Percentiles rank a stretch among this genome's conserved stretches.
Conservation (phyloP, 345 rosid species). For the Gossypium arboreum region DNA sequence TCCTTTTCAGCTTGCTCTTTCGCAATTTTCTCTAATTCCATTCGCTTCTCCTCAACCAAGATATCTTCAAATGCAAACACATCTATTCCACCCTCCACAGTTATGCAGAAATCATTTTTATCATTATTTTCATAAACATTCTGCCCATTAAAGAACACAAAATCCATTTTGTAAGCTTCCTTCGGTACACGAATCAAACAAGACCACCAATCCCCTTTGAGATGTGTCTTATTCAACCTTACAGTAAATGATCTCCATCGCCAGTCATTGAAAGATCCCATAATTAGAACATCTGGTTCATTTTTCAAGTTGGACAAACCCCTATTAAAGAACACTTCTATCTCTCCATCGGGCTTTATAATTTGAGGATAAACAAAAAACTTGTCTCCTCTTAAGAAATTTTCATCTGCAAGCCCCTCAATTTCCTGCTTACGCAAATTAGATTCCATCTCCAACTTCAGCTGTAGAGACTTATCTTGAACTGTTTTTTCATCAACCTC, state of each 20-base stretch:
- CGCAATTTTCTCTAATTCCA: constrained; percentile 73
- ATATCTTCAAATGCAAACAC: constrained; percentile 71
- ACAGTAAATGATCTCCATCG: constrained; percentile 73
- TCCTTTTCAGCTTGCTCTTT: constrained; percentile 75
- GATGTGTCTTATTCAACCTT: constrained; percentile 59
- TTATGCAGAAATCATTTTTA: constrained; percentile 57
- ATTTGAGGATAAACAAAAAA: constrained; percentile 63
- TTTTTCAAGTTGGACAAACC: constrained; percentile 48
- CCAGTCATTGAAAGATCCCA: constrained; percentile 97
- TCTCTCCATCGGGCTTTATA: constrained; percentile 58
- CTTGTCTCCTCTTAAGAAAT: constrained; percentile 39
- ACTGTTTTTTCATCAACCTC: constrained; percentile 18
- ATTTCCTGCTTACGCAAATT: constrained; percentile 48
- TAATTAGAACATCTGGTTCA: constrained; percentile 63
- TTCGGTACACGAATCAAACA: constrained; percentile 70
- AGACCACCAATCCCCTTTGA: constrained; percentile 86
- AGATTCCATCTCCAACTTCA: constrained; percentile 42
- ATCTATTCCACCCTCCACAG: constrained; percentile 75
- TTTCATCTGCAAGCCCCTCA: constrained; percentile 55
- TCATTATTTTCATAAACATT: constrained; percentile 74
- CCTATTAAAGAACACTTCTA: constrained; percentile 71
- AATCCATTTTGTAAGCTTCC: constrained; percentile 87
- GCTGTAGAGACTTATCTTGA: constrained; percentile 29
- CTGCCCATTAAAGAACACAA: constrained; percentile 84
- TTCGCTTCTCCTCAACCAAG: constrained; percentile 72